A percentile compares a stretch with the other conserved stretches of the same genome.
phyloP scores from a whole-genome alignment of 2,329 filamentous ascomycete genomes.

The Didymella pinodella region DNA sequence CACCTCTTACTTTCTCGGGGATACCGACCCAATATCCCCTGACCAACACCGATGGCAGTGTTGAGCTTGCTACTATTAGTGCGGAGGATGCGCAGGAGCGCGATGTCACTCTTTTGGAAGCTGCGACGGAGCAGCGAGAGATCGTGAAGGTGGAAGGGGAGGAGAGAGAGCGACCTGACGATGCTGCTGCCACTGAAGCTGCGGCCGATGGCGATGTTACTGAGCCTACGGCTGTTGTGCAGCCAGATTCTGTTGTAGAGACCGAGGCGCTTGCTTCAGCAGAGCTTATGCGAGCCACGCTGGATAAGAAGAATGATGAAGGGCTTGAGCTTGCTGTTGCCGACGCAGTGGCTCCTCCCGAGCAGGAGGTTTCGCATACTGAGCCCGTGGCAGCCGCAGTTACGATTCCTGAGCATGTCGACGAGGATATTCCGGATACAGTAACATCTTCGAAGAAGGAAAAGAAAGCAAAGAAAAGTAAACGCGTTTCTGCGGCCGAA shows the following conservation, averaged over 20 bases:
- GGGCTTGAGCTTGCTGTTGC: not conserved
- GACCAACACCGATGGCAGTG: constrained; percentile 36
- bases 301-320: not conserved
- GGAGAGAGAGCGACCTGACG: not conserved
- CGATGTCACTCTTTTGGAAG: constrained; percentile 16
- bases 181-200: not conserved
- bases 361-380: not conserved
- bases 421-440: constrained; percentile 16
- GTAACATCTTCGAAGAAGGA: constrained; percentile 31
- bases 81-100: constrained; percentile 8
- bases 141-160: not conserved
- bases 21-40: constrained; percentile 42
- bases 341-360: not conserved
- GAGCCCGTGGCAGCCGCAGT: constrained; percentile 10
- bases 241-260: not conserved
- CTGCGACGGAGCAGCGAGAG: constrained; percentile 13
- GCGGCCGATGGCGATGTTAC: not conserved
- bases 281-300: constrained; percentile 3
- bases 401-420: not conserved
- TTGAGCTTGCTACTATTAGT: constrained; percentile 28
- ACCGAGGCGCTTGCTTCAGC: not conserved
- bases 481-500: constrained; percentile 27
- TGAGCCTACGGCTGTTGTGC: not conserved
- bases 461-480: constrained; percentile 39
- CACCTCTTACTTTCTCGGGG: constrained; percentile 40